phyloP scores from a whole-genome alignment of 176 grass and related monocot genomes.

The Phoenix dactylifera region DNA sequence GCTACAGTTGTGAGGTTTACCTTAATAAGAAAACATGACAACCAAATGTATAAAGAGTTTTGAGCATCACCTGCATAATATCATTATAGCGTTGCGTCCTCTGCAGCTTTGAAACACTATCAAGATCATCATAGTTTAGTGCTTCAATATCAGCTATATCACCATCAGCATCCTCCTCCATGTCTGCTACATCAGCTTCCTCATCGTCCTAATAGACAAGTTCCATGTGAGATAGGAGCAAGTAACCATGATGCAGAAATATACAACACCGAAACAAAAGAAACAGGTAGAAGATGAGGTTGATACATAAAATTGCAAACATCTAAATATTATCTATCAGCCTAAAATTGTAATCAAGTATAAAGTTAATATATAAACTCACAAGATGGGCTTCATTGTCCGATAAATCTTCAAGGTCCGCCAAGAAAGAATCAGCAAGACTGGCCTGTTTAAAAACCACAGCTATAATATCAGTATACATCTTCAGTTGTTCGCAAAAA shows the following conservation, averaged over 20 bases:
- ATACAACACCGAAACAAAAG: neutral
- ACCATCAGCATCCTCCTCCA: conserved; percentile 47
- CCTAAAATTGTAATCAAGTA: neutral
- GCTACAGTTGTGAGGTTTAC: too few species aligned
- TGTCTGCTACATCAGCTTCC: conserved; percentile 36
- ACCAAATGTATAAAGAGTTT: neutral
- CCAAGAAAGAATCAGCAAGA: conserved; percentile 93
- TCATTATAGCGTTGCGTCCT: conserved; percentile 58
- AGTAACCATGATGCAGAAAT: neutral
- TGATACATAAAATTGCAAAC: neutral
- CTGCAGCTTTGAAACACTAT: conserved; percentile 82
- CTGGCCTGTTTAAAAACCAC: conserved; percentile 36
- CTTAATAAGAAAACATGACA: too few species aligned
- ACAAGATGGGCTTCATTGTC: conserved; percentile 73
- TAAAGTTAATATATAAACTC: conserved; percentile 35
- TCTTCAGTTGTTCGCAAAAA: too few species aligned
- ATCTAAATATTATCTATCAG: neutral
- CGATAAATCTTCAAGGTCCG: conserved; percentile 82
- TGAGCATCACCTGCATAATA: conserved; percentile 54
- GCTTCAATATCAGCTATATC: conserved; percentile 63
- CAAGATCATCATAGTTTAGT: conserved; percentile 82
- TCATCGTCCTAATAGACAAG: conserved; percentile 38
- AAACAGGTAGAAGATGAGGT: neutral
- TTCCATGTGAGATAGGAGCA: neutral
- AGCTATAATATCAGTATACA: too few species aligned